Conservation (phyloP, 257 asterid species). For the Oldenlandia corymbosa region DNA sequence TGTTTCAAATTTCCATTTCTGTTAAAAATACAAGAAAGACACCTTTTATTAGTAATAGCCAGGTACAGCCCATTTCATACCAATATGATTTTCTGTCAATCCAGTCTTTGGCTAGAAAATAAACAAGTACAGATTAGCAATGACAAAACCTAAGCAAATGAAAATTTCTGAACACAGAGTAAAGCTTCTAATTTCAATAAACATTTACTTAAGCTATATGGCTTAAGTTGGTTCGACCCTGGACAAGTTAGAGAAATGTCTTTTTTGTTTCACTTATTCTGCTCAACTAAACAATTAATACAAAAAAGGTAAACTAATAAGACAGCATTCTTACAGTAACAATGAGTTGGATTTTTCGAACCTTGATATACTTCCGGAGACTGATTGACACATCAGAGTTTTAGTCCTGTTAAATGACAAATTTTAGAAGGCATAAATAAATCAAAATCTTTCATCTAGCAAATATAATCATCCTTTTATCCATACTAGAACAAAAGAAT, state of each 20-base stretch:
- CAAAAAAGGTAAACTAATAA: background rate
- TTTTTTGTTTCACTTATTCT: background rate
- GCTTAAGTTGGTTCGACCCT: background rate
- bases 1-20: slow-evolving; percentile 41
- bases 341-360: slow-evolving; percentile 28
- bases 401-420: slow-evolving; percentile 37
- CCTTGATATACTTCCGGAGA: slow-evolving; percentile 26
- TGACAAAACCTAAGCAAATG: background rate
- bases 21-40: slow-evolving; percentile 16
- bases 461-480: background rate
- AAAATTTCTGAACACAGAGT: background rate
- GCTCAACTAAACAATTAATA: background rate
- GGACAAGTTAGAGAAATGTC: background rate
- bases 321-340: slow-evolving; percentile 35
- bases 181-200: background rate
- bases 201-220: background rate
- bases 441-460: background rate
- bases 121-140: background rate
- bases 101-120: background rate
- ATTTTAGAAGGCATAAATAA: background rate
- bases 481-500: slow-evolving; percentile 6
- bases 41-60: background rate
- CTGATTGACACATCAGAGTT: slow-evolving; percentile 25
- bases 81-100: background rate
- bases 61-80: background rate